A percentile compares a stretch with the other conserved stretches of the same genome.
Evolutionary conservation across 2,329 filamentous ascomycete species (phyloP).

Genomic region (Thermoascus crustaceus): DNA sequence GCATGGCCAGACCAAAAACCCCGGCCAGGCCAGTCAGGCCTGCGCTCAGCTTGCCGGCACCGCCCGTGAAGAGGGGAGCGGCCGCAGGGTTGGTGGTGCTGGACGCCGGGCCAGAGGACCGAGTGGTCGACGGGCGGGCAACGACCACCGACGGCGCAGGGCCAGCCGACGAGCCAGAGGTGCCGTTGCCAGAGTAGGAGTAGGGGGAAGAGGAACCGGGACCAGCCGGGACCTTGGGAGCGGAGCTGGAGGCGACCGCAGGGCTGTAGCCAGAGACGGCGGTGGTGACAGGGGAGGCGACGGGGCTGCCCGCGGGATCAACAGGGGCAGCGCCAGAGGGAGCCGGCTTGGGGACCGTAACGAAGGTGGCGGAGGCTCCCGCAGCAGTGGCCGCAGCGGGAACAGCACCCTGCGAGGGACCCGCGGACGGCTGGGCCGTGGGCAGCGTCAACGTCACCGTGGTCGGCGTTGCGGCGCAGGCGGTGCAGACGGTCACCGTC

Average conservation of each 20-base stretch:
- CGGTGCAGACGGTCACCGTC: constrained; percentile 13
- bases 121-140: background rate
- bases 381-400: background rate
- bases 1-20: background rate
- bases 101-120: background rate
- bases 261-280: too few species aligned
- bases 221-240: too few species aligned
- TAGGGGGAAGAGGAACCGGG: too few species aligned
- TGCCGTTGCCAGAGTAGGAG: too few species aligned
- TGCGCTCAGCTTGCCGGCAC: constrained; percentile 1
- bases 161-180: too few species aligned
- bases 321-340: too few species aligned
- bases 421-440: background rate
- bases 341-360: background rate
- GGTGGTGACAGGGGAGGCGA: constrained; percentile 1
- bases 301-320: background rate
- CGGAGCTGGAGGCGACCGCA: too few species aligned
- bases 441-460: constrained; percentile 13
- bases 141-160: background rate
- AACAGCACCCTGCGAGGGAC: background rate
- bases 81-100: background rate
- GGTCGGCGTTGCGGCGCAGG: constrained; percentile 16
- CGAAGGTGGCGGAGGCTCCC: background rate
- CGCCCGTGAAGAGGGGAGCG: constrained; percentile 6
- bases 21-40: constrained; percentile 1